Evolutionary conservation across 2,329 filamentous ascomycete genomes (phyloP), one percentile per base, ranked within the genome.

Genomic region (Diaporthe amygdali): DNA sequence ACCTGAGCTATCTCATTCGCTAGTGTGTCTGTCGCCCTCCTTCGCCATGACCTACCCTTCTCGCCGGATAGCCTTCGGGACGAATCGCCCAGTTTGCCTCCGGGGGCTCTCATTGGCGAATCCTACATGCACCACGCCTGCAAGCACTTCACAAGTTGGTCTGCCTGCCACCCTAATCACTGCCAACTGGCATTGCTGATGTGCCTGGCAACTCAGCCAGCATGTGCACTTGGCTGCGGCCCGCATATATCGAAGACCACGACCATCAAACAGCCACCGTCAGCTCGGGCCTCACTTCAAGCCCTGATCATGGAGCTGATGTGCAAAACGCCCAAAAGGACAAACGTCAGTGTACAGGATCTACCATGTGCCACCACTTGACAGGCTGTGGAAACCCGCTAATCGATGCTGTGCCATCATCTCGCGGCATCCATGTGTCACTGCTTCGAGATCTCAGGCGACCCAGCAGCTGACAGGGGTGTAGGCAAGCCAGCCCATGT

Each of bases 121-220:
- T 63, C 56, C 44, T 49, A 63, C 55, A 52, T 70, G 70, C 70
- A 61, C 27, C 49, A 66, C 27, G 39, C 25, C 70, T 72, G 70
- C 70, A 70, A 66, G 70, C 67, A 72, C 61, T 70, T 59, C 61
- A 64, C 44, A 22, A 51, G 49, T 27, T 71, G 70, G 22, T 22
- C 56, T 69, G 54, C 51, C 59, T 66, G 56, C 56, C 51, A 72
- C 61, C 69, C 49, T 27, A 17, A 51, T 59, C 8, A 44, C 12
- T 72, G 67, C 67, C 67, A 72, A 54, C 67, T 72, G 70, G 70
- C 70, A 72, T 39, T 68, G 67, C 63, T 34, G 41, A 70, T 52
- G 46, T 66, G 59, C 59, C 61, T 67, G 70, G 68, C 70, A 61
- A 70, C 63, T 37, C 66, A 67, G 52, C 67, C 66, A 67, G 61